Conservation (phyloP, 2,329 filamentous ascomycete species). For the Phaeophleospora eucalypticola region DNA sequence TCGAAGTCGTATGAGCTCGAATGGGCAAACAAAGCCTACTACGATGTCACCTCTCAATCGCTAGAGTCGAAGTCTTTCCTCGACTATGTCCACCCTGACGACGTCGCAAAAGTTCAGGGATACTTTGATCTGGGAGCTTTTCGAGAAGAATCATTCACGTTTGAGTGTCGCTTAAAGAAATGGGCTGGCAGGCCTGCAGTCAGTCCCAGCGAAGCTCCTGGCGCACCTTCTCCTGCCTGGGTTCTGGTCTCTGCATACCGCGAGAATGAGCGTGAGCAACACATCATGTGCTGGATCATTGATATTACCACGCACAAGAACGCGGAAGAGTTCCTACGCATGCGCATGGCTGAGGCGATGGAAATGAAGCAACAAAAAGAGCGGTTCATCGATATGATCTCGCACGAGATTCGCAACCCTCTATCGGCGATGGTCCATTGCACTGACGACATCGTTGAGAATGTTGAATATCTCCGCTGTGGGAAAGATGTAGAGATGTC, state of each 20-base stretch:
- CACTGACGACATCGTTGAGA: constrained; percentile 38
- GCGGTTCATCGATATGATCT: constrained; percentile 32
- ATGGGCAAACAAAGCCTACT: constrained; percentile 21
- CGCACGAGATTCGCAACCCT: constrained; percentile 43
- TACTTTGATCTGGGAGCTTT: constrained; percentile 14
- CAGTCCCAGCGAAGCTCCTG: constrained; percentile 7
- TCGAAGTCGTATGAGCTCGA: constrained; percentile 12
- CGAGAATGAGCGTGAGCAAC: constrained; percentile 13
- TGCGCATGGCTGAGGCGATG: constrained; percentile 36
- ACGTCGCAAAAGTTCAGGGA: constrained; percentile 9
- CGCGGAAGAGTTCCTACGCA: constrained; percentile 39
- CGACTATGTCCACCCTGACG: constrained; percentile 15
- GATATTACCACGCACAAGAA: constrained; percentile 46
- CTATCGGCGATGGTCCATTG: constrained; percentile 42
- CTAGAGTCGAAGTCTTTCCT: constrained; percentile 13
- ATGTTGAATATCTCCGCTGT: constrained; percentile 1
- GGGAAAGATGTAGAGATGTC: constrained; percentile 6
- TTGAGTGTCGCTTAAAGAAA: constrained; percentile 21
- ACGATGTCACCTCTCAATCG: constrained; percentile 13
- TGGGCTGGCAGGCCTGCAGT: constrained; percentile 10
- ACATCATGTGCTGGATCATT: constrained; percentile 30
- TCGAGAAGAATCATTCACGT: constrained; percentile 15
- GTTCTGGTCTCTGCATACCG: constrained; percentile 16
- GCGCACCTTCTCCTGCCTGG: constrained; percentile 14
- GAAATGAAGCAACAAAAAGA: constrained; percentile 33